A percentile compares a stretch with the other conserved stretches of the same genome.
Conservation (phyloP, 768 basidiomycete species). For the Tubosaeta sp. region DNA sequence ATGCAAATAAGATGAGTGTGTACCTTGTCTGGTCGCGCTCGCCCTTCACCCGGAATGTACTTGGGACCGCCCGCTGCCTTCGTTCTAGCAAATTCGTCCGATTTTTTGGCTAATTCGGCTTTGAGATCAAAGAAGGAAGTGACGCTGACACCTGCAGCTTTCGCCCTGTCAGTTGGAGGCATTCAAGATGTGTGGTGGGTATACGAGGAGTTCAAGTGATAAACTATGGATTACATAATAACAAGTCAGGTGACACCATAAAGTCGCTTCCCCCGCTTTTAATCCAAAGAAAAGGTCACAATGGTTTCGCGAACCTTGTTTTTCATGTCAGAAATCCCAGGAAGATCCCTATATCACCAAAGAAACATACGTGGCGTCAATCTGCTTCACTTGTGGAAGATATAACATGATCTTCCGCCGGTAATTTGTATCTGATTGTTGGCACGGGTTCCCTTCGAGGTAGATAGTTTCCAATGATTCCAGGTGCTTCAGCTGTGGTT, state of each 20-base stretch:
- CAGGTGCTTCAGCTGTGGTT: constrained; percentile 59
- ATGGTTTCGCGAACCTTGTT: constrained; percentile 54
- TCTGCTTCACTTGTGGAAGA: constrained; percentile 85
- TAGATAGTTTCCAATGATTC: constrained; percentile 80
- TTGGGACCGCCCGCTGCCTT: constrained; percentile 54
- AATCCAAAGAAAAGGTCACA: constrained; percentile 43
- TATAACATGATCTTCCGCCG: constrained; percentile 85
- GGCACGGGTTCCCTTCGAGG: constrained; percentile 93
- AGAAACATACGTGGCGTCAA: constrained; percentile 89
- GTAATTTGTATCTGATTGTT: constrained; percentile 68
- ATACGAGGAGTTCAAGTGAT: background rate
- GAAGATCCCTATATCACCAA: background rate
- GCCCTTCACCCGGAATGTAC: constrained; percentile 53
- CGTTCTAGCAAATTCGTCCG: constrained; percentile 59
- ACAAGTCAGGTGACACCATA: no score
- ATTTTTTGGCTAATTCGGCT: constrained; percentile 45
- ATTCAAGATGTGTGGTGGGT: constrained; percentile 22
- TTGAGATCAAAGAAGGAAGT: constrained; percentile 82
- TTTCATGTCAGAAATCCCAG: constrained; percentile 1
- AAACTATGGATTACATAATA: no score
- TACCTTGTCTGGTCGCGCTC: constrained; percentile 69
- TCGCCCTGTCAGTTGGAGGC: constrained; percentile 52
- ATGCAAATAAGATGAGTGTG: background rate
- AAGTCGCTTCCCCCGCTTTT: no score
- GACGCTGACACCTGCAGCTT: constrained; percentile 65